phyloP scores from a whole-genome alignment of 2,329 filamentous ascomycete genomes.

The Arthroderma uncinatum region DNA sequence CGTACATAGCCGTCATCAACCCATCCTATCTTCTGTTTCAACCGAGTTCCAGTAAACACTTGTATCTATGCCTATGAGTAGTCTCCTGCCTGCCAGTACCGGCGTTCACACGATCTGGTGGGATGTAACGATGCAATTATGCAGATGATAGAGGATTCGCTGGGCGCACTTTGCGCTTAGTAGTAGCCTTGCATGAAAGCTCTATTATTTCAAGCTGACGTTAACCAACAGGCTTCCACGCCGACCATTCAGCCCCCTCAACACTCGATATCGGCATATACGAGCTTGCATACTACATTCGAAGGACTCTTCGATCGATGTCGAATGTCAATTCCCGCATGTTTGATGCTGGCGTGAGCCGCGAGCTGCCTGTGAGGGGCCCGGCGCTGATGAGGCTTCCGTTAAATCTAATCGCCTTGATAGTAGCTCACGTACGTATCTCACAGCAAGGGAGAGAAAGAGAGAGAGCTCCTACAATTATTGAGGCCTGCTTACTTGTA shows the following conservation, averaged over 20 bases:
- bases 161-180: neutral
- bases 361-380: slow-evolving; percentile 9
- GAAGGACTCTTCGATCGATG: neutral
- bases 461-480: neutral
- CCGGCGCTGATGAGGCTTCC: slow-evolving; percentile 37
- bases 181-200: neutral
- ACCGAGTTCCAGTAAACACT: neutral
- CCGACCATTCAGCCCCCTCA: neutral
- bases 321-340: slow-evolving; percentile 30
- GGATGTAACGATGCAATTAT: too few relatives aligned
- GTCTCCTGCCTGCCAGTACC: too few relatives aligned
- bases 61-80: neutral
- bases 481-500: neutral
- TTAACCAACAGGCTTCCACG: neutral
- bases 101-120: too few relatives aligned
- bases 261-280: neutral
- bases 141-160: too few relatives aligned
- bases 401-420: slow-evolving; percentile 47
- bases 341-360: slow-evolving; percentile 24
- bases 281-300: neutral
- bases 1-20: neutral
- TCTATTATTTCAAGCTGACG: neutral
- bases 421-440: slow-evolving; percentile 42
- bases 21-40: neutral
- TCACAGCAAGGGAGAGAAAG: neutral